phyloP scores from a whole-genome alignment of 139 green algal genomes.

The Picochlorum sp. region DNA sequence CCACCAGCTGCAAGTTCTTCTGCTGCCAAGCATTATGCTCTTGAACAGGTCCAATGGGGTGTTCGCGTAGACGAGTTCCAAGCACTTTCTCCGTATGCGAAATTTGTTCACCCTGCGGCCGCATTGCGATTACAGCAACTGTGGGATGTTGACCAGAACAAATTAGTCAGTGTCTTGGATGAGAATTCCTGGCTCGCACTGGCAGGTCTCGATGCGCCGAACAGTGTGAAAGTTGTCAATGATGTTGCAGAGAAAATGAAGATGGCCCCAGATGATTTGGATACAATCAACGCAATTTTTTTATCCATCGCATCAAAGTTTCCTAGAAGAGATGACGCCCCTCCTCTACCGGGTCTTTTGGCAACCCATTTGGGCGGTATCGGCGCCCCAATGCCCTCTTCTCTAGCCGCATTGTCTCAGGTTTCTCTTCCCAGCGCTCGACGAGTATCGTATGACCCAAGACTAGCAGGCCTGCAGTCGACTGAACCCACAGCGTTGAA shows the following conservation, averaged over 20 bases:
- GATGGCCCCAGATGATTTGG: constrained; percentile 6
- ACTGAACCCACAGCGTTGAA: too few relatives aligned
- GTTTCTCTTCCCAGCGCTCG: neutral
- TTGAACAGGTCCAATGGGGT: constrained; percentile 37
- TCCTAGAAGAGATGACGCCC: constrained; percentile 9
- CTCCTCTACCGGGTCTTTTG: neutral
- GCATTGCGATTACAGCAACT: constrained; percentile 46
- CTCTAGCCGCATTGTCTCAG: too few relatives aligned
- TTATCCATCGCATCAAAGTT: neutral
- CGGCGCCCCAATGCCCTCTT: neutral
- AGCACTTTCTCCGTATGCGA: constrained; percentile 26
- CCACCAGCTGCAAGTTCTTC: neutral
- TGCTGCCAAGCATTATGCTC: constrained; percentile 6
- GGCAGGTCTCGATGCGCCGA: constrained; percentile 7
- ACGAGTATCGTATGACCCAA: too few relatives aligned
- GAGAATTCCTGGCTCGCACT: constrained; percentile 22
- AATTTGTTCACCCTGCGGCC: constrained; percentile 30
- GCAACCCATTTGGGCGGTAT: neutral
- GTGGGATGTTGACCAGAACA: constrained; percentile 43
- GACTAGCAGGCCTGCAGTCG: too few relatives aligned
- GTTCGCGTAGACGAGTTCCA: constrained; percentile 57
- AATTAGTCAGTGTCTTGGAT: constrained; percentile 44
- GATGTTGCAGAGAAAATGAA: constrained; percentile 10
- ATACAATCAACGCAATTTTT: constrained; percentile 10
- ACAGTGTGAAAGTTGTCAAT: constrained; percentile 3